Conservation (phyloP, 148 eudicot genomes). For the Arctostaphylos glauca region DNA sequence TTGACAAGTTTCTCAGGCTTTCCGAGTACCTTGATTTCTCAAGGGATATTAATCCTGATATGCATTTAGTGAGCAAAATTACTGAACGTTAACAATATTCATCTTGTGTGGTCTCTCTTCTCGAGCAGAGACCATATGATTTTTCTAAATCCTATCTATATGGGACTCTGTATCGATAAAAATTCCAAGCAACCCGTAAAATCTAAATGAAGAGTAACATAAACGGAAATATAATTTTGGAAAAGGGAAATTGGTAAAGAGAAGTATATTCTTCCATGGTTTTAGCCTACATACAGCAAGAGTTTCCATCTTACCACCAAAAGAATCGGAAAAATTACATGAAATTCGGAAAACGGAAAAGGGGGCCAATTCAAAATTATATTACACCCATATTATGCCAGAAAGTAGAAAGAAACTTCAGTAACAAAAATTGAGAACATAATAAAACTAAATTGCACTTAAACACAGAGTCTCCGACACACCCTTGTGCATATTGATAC, state of each 20-base stretch:
- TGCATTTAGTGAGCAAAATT: background rate
- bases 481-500: too few species aligned
- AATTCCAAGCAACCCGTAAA: background rate
- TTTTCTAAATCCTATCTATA: too few species aligned
- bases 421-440: background rate
- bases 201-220: background rate
- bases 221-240: background rate
- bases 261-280: background rate
- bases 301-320: background rate
- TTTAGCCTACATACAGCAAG: background rate
- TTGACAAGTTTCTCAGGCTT: background rate
- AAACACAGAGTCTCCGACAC: background rate
- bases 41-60: background rate
- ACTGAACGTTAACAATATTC: too few species aligned
- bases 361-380: background rate
- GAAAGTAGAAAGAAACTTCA: background rate
- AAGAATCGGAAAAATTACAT: background rate
- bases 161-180: too few species aligned
- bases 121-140: too few species aligned
- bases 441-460: background rate
- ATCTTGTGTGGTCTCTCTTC: too few species aligned
- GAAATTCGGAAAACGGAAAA: background rate
- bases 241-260: background rate
- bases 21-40: conserved; percentile 1
- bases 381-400: background rate